Evolutionary conservation across 2,329 filamentous ascomycete genomes (phyloP).

Genomic region (Trichoderma hamatum): DNA sequence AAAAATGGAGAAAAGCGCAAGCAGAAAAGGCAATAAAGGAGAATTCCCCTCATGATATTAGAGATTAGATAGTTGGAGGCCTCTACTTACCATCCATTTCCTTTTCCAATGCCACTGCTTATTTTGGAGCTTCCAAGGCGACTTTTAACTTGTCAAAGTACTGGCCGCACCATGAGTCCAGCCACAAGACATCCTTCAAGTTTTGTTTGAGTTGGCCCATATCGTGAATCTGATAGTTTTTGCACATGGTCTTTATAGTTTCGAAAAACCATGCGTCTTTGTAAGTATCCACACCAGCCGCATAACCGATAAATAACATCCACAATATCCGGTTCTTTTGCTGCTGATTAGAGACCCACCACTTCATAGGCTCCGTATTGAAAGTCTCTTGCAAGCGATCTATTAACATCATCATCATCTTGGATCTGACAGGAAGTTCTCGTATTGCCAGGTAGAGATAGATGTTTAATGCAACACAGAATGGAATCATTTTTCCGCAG

Average conservation of each 20-base stretch:
- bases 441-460: constrained; percentile 21
- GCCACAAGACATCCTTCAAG: constrained; percentile 9
- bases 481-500: not conserved
- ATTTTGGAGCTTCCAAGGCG: not conserved
- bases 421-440: constrained; percentile 4
- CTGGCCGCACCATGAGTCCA: not conserved
- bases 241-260: not conserved
- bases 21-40: not conserved
- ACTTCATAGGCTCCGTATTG: not conserved
- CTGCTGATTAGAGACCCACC: not conserved
- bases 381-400: not conserved
- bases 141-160: constrained; percentile 5
- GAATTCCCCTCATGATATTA: not conserved
- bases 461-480: not conserved
- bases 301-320: constrained; percentile 20
- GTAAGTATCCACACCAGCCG: not conserved
- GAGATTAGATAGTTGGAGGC: not conserved
- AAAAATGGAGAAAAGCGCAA: not conserved
- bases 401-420: not conserved
- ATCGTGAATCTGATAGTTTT: not conserved
- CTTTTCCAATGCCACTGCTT: not conserved
- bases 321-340: constrained; percentile 4
- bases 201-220: not conserved
- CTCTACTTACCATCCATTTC: not conserved
- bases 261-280: not conserved